Evolutionary conservation across 768 basidiomycete genomes (phyloP).

Genomic region (Clavulina sp.): DNA sequence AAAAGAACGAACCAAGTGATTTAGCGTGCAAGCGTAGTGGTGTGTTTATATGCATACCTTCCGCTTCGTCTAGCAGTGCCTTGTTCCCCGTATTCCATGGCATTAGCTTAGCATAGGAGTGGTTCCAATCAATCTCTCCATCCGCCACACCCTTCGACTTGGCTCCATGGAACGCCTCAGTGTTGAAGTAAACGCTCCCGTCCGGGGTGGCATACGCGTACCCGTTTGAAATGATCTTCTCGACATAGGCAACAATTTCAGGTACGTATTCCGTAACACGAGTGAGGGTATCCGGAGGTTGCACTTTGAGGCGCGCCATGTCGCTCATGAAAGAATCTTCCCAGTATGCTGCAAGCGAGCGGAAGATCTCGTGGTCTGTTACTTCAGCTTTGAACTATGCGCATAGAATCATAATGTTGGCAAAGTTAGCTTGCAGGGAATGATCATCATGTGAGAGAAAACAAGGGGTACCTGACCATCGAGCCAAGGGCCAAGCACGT

Average conservation of each 20-base stretch:
- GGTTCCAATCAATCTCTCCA: conserved; percentile 21
- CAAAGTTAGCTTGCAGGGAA: conserved; percentile 4
- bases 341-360: conserved; percentile 71
- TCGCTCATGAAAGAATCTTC: conserved; percentile 80
- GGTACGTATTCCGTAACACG: conserved; percentile 95
- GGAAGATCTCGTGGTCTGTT: conserved; percentile 72
- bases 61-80: conserved; percentile 77
- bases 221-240: conserved; percentile 70
- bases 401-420: not conserved
- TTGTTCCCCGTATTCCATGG: conserved; percentile 93
- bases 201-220: conserved; percentile 51
- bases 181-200: conserved; percentile 89
- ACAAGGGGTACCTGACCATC: conserved; percentile 46
- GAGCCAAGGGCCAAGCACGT: conserved; percentile 53
- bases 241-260: conserved; percentile 80
- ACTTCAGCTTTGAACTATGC: conserved; percentile 65
- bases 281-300: conserved; percentile 77
- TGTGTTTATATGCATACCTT: conserved; percentile 34
- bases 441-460: not conserved
- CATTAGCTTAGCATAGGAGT: conserved; percentile 85
- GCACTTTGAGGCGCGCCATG: conserved; percentile 76
- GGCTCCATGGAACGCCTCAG: conserved; percentile 56
- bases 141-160: conserved; percentile 2
- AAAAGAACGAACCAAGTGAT: not conserved
- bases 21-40: not conserved